These are phyloP conservation scores for Corymbia calophylla DNA, from an alignment of 441 rosid species.

Conservation along the genomic window DNA sequence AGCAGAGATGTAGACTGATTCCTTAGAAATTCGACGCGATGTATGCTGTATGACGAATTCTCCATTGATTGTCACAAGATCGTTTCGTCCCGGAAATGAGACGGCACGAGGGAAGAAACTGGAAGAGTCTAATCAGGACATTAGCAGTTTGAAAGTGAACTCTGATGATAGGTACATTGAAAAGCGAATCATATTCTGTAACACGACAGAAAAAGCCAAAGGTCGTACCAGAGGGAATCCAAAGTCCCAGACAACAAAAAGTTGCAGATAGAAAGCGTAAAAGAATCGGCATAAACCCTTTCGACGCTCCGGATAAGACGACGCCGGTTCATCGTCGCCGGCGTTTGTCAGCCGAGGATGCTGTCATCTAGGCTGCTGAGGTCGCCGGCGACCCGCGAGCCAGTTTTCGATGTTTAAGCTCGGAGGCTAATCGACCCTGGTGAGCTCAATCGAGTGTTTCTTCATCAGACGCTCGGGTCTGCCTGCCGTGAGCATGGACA, in stretches of 20 bases:
- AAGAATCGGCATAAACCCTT: neutral
- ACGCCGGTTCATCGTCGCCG: neutral
- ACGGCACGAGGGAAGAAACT: neutral
- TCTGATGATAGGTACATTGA: neutral
- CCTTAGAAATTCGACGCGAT: neutral
- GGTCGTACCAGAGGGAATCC: neutral
- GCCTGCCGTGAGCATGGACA: neutral
- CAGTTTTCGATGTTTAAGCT: neutral
- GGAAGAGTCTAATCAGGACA: neutral
- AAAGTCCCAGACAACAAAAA: neutral
- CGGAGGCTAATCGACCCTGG: neutral
- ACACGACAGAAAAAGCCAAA: neutral
- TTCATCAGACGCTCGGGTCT: neutral
- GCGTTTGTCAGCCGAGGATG: neutral
- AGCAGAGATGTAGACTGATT: neutral
- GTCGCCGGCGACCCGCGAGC: neutral
- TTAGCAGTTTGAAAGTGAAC: neutral
- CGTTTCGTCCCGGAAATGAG: neutral
- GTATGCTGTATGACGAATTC: neutral
- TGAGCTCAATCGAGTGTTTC: neutral
- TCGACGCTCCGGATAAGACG: neutral
- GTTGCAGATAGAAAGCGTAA: neutral
- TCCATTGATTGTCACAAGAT: neutral
- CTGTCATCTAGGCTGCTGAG: neutral
- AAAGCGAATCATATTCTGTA: neutral